Conservation (phyloP, 2,329 filamentous ascomycete genomes). For the Cordyceps cicadae region DNA sequence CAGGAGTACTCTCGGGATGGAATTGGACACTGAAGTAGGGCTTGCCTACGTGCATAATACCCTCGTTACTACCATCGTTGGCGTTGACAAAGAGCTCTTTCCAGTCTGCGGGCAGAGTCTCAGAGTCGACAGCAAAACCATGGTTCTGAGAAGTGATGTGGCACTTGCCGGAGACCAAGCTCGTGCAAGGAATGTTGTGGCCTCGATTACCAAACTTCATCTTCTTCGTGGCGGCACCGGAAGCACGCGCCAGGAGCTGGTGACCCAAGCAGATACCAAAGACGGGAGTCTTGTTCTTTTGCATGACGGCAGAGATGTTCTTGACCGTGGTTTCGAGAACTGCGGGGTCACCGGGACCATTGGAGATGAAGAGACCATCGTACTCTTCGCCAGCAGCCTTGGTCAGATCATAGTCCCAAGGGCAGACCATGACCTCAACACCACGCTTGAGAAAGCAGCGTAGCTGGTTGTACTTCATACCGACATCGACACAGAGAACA, state of each 20-base stretch:
- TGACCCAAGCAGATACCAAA: constrained; percentile 97
- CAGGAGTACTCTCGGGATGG: constrained; percentile 93
- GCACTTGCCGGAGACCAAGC: constrained; percentile 88
- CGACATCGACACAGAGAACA: constrained; percentile 89
- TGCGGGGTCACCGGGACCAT: constrained; percentile 91
- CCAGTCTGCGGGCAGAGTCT: constrained; percentile 70
- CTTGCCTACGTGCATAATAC: constrained; percentile 76
- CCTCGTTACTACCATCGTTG: constrained; percentile 97
- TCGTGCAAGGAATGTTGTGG: constrained; percentile 97
- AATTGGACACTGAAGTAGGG: constrained; percentile 99
- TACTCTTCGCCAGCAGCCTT: constrained; percentile 71
- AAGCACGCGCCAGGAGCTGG: constrained; percentile 81
- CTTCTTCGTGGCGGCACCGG: constrained; percentile 79
- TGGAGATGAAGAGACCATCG: constrained; percentile 95
- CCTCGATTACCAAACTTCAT: constrained; percentile 99
- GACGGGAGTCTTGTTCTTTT: constrained; percentile 74
- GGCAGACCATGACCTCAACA: constrained; percentile 87
- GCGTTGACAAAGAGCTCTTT: constrained; percentile 94
- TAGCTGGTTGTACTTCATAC: constrained; percentile 97
- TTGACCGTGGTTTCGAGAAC: constrained; percentile 72
- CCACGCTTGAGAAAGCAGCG: constrained; percentile 85
- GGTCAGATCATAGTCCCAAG: constrained; percentile 91
- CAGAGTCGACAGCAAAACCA: constrained; percentile 83
- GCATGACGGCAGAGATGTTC: constrained; percentile 67
- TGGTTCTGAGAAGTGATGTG: constrained; percentile 99